phyloP scores from a whole-genome alignment of 2,329 filamentous ascomycete species.

The Aspergillus oerlinghausenensis region DNA sequence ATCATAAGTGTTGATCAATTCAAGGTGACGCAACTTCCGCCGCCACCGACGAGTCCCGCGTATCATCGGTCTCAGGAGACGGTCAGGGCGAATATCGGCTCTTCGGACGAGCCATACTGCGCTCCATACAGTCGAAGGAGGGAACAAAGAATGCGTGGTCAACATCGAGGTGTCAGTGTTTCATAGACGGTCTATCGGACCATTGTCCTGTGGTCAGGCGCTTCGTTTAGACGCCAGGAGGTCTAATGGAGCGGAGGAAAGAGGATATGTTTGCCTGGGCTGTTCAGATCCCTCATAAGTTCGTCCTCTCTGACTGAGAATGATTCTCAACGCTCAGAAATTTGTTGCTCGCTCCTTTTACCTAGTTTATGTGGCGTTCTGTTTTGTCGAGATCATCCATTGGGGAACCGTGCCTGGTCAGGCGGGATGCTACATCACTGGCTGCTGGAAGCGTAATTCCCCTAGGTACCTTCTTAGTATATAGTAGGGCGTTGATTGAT shows the following conservation, averaged over 20 bases:
- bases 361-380: not conserved
- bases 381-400: not conserved
- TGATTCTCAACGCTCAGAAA: not conserved
- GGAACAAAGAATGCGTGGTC: constrained; percentile 36
- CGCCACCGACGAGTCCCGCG: constrained; percentile 32
- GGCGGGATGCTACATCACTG: not conserved
- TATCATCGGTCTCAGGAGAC: constrained; percentile 36
- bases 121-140: constrained; percentile 36
- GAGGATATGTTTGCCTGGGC: too few relatives aligned
- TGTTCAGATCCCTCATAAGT: too few relatives aligned
- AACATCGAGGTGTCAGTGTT: constrained; percentile 31
- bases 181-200: constrained; percentile 11
- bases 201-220: not conserved
- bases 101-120: constrained; percentile 37
- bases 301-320: not conserved
- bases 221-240: not conserved
- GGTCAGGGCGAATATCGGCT: constrained; percentile 33
- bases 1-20: constrained; percentile 42
- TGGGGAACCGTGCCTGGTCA: not conserved
- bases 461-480: not conserved
- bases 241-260: too few relatives aligned
- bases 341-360: not conserved
- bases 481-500: not conserved
- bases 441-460: not conserved
- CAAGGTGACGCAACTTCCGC: constrained; percentile 40